Conservation (phyloP, 129 eudicot genomes). For the Sambucus nigra region DNA sequence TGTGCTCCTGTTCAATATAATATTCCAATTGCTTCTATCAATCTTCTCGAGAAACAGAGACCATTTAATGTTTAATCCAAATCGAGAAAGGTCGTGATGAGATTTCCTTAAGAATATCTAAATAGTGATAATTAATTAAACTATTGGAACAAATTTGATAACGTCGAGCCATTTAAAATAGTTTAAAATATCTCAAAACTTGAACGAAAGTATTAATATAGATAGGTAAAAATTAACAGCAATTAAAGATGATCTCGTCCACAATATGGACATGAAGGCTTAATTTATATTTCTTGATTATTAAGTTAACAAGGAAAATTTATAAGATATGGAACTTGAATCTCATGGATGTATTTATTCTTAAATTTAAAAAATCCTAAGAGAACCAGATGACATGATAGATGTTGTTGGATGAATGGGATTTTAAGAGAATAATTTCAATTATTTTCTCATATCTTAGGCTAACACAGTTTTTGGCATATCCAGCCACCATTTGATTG, state of each 20-base stretch:
- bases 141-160: slow-evolving; percentile 15
- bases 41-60: slow-evolving; percentile 68
- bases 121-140: slow-evolving; percentile 43
- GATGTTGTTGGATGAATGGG: too few relatives aligned
- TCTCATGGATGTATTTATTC: too few relatives aligned
- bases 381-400: too few relatives aligned
- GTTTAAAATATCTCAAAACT: background rate
- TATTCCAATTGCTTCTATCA: slow-evolving; percentile 56
- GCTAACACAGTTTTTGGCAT: too few relatives aligned
- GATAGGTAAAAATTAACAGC: background rate
- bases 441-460: too few relatives aligned
- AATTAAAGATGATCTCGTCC: background rate
- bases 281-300: too few relatives aligned
- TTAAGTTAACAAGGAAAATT: too few relatives aligned
- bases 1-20: slow-evolving; percentile 42
- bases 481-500: too few relatives aligned
- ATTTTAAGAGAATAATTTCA: too few relatives aligned
- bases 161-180: slow-evolving; percentile 1
- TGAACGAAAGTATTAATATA: background rate
- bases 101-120: slow-evolving; percentile 60
- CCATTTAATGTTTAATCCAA: slow-evolving; percentile 60
- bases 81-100: slow-evolving; percentile 15
- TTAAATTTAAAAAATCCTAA: too few relatives aligned
- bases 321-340: too few relatives aligned
- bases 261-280: too few relatives aligned